phyloP scores from a whole-genome alignment of 2,329 filamentous ascomycete species.

The Pseudogymnoascus sp. region DNA sequence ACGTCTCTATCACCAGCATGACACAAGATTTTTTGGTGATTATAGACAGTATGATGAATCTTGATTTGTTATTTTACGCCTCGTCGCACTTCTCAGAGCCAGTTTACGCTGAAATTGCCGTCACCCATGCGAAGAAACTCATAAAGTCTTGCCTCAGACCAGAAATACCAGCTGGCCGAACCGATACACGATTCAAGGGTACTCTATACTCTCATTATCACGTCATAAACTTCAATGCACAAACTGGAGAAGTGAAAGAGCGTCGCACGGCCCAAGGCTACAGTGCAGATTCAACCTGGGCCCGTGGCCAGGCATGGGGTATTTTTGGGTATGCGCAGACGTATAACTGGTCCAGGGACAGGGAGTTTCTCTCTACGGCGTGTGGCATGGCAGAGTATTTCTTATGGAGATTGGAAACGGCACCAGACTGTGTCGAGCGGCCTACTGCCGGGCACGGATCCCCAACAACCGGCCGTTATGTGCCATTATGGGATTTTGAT shows the following conservation, averaged over 20 bases:
- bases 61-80: not conserved
- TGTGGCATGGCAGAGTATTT: constrained; percentile 42
- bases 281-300: constrained; percentile 40
- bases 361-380: constrained; percentile 36
- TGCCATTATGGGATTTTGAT: constrained; percentile 42
- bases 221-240: constrained; percentile 40
- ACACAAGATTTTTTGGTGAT: constrained; percentile 35
- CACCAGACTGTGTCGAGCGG: constrained; percentile 26
- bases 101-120: constrained; percentile 27
- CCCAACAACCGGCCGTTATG: constrained; percentile 17
- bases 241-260: constrained; percentile 36
- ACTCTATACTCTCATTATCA: constrained; percentile 35
- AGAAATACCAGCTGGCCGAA: constrained; percentile 20
- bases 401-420: constrained; percentile 31
- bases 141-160: constrained; percentile 30
- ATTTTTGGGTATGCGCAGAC: constrained; percentile 33
- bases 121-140: constrained; percentile 32
- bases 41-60: constrained; percentile 33
- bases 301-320: constrained; percentile 15
- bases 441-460: not conserved
- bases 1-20: constrained; percentile 20
- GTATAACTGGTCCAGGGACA: constrained; percentile 41
- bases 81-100: not conserved
- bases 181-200: constrained; percentile 17
- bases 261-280: constrained; percentile 42